Evolutionary conservation across 2,329 filamentous ascomycete species (phyloP).

Genomic region (Aspergillus versicolor): DNA sequence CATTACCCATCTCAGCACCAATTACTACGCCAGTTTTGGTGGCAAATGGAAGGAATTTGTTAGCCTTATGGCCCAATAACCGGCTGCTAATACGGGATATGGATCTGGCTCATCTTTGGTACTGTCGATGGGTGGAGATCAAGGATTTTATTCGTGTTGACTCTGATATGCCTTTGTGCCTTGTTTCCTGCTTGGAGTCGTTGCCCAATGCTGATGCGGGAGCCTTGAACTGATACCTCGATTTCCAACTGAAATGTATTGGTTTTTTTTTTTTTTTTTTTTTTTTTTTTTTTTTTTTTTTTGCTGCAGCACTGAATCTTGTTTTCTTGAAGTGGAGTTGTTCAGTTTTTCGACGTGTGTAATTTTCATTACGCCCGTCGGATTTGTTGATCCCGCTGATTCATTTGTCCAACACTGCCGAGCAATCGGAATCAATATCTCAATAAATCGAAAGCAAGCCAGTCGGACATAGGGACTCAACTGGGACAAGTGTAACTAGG

Average conservation of each 20-base stretch:
- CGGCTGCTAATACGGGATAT: background rate
- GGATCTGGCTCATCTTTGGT: background rate
- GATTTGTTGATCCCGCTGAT: background rate
- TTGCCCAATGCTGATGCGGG: too few species aligned
- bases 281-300: background rate
- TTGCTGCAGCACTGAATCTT: background rate
- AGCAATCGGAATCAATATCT: background rate
- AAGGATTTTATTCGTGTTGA: background rate
- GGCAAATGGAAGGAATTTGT: conserved; percentile 39
- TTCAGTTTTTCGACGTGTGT: background rate
- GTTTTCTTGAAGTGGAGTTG: background rate
- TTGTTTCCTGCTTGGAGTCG: too few species aligned
- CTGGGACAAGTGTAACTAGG: background rate
- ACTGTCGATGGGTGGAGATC: background rate
- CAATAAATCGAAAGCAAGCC: background rate
- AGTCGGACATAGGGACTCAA: background rate
- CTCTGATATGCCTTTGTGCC: too few species aligned
- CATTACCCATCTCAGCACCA: conserved; percentile 38
- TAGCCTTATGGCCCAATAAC: conserved; percentile 29
- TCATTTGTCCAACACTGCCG: background rate
- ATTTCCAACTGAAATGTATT: too few species aligned
- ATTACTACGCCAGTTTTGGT: conserved; percentile 45
- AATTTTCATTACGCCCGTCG: conserved; percentile 5
- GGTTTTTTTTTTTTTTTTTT: too few species aligned
- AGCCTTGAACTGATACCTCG: too few species aligned